Evolutionary conservation across 2,329 filamentous ascomycete species (phyloP).

Genomic region (Byssochlamys sp.): DNA sequence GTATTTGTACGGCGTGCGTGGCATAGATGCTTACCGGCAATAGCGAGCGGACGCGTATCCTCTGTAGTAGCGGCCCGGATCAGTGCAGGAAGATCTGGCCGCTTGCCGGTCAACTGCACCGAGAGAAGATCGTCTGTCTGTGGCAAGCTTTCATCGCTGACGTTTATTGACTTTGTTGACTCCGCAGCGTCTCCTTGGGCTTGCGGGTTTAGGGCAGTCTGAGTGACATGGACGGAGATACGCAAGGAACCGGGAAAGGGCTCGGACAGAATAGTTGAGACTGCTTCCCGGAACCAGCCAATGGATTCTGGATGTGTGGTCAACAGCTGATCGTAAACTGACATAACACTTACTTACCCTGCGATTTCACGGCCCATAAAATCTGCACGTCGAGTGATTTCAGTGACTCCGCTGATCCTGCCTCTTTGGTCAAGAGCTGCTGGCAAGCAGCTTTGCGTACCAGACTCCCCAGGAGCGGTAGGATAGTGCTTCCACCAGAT

Average conservation of each 20-base stretch:
- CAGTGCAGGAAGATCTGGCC: conserved; percentile 26
- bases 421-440: conserved; percentile 1
- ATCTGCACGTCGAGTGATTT: conserved; percentile 9
- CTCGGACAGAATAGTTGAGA: not conserved
- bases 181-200: not conserved
- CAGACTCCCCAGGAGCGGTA: conserved; percentile 38
- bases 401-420: not conserved
- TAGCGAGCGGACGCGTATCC: not conserved
- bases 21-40: not conserved
- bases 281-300: not conserved
- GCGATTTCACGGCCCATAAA: conserved; percentile 5
- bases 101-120: conserved; percentile 9
- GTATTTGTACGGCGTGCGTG: not conserved
- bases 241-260: not conserved
- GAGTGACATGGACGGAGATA: not conserved
- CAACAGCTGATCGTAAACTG: not conserved
- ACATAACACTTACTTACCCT: not conserved
- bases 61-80: conserved; percentile 5
- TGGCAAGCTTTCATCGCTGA: not conserved
- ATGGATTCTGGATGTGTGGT: not conserved
- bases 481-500: conserved; percentile 45
- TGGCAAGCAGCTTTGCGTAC: conserved; percentile 5
- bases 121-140: not conserved
- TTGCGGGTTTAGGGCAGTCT: not conserved
- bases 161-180: conserved; percentile 4